Conservation (phyloP, 495 filamentous ascomycete genomes). For the Daldinia bambusicola region DNA sequence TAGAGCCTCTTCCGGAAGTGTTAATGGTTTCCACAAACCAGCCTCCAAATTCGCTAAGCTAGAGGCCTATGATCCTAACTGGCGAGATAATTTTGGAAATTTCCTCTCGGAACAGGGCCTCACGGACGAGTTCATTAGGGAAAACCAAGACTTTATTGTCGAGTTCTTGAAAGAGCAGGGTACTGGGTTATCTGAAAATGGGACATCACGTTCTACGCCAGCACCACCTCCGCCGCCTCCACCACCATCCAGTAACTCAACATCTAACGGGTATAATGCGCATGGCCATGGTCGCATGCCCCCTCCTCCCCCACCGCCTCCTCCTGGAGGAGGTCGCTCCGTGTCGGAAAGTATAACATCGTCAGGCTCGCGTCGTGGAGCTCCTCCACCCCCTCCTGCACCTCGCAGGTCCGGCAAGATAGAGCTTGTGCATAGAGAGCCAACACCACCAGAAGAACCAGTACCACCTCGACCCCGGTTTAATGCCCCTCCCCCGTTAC, state of each 20-base stretch:
- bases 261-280: conserved; percentile 21
- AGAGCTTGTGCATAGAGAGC: conserved; percentile 57
- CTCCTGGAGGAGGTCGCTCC: conserved; percentile 73
- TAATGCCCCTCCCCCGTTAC: conserved; percentile 82
- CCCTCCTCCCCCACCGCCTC: conserved; percentile 67
- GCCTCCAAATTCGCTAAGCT: conserved; percentile 69
- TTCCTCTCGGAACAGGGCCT: conserved; percentile 88
- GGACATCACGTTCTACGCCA: conserved; percentile 38
- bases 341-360: conserved; percentile 54
- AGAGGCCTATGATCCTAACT: conserved; percentile 83
- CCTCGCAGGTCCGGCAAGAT: conserved; percentile 67
- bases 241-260: conserved; percentile 47
- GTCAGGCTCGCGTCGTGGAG: conserved; percentile 42
- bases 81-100: conserved; percentile 80
- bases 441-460: conserved; percentile 67
- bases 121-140: conserved; percentile 88
- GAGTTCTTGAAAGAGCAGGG: conserved; percentile 85
- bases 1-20: conserved; percentile 53
- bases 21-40: conserved; percentile 52
- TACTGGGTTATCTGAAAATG: conserved; percentile 37
- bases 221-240: conserved; percentile 68
- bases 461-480: conserved; percentile 70
- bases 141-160: conserved; percentile 95
- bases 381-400: conserved; percentile 84
- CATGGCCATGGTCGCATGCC: conserved; percentile 58